Evolutionary conservation across 768 basidiomycete species (phyloP).

Genomic region (Termitomyces sp.): DNA sequence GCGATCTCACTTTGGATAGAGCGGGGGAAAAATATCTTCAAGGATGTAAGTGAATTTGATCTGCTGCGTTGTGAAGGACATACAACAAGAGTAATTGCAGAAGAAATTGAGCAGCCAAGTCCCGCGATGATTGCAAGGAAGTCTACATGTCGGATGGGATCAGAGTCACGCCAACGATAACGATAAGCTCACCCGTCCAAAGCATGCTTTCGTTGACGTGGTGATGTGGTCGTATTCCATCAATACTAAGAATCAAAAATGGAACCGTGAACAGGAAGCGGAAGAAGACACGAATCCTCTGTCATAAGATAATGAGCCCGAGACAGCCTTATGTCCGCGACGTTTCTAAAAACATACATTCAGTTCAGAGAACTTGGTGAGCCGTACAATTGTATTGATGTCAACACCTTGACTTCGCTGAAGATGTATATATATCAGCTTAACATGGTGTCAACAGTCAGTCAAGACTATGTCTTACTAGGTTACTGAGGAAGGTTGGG

Average conservation of each 20-base stretch:
- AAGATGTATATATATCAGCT: not conserved
- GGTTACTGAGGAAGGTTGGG: slow-evolving; percentile 56
- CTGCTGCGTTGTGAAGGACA: slow-evolving; percentile 13
- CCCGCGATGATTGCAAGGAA: slow-evolving; percentile 53
- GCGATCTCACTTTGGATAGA: slow-evolving; percentile 65
- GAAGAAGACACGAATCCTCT: slow-evolving; percentile 32
- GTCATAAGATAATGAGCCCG: not conserved
- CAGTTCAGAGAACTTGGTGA: slow-evolving; percentile 63
- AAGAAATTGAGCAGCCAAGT: slow-evolving; percentile 63
- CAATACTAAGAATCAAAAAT: slow-evolving; percentile 59
- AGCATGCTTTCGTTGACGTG: no score
- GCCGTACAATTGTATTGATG: slow-evolving; percentile 49
- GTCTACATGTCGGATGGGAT: slow-evolving; percentile 33
- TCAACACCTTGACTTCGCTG: slow-evolving; percentile 41
- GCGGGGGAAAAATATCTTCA: slow-evolving; percentile 81
- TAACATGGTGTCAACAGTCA: not conserved
- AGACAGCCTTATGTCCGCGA: not conserved
- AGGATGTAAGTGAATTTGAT: not conserved
- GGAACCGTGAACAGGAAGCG: slow-evolving; percentile 71
- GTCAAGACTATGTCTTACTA: slow-evolving; percentile 39
- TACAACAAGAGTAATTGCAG: slow-evolving; percentile 72
- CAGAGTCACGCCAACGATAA: slow-evolving; percentile 37
- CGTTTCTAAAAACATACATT: slow-evolving; percentile 19
- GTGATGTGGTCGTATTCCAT: slow-evolving; percentile 53
- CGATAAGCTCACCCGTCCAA: slow-evolving; percentile 26